A percentile compares a stretch with the other conserved stretches of the same genome.
Conservation (phyloP, 441 rosid genomes). For the Bocquillonia castaneifolia region DNA sequence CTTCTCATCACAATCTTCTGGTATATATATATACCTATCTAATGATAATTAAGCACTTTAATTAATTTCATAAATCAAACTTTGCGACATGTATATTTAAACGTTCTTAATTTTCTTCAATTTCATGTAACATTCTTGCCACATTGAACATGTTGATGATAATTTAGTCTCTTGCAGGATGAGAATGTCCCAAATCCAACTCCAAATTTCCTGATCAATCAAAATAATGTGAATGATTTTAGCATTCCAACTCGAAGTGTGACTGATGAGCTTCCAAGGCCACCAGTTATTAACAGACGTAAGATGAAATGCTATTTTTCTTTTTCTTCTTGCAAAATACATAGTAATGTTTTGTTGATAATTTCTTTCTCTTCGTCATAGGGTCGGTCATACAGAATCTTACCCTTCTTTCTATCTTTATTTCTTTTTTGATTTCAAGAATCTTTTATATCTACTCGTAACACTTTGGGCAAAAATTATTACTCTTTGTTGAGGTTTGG, state of each 20-base stretch:
- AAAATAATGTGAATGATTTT: constrained; percentile 44
- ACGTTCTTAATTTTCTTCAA: not conserved
- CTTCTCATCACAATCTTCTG: constrained; percentile 58
- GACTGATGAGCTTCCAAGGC: constrained; percentile 53
- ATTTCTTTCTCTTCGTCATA: not conserved
- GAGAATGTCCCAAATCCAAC: constrained; percentile 54
- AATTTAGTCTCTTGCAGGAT: constrained; percentile 38
- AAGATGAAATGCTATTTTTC: constrained; percentile 25
- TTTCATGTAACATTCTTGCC: not conserved
- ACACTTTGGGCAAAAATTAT: not conserved
- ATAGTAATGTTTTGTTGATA: not conserved
- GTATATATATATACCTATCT: constrained; percentile 28
- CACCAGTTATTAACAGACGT: constrained; percentile 74
- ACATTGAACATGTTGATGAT: not conserved
- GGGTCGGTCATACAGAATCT: too few species aligned
- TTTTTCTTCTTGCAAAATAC: not conserved
- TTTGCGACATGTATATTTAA: not conserved
- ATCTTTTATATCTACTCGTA: too few species aligned
- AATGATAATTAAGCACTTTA: not conserved
- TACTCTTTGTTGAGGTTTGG: not conserved
- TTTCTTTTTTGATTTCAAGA: not conserved
- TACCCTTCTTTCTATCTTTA: not conserved
- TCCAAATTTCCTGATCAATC: constrained; percentile 60
- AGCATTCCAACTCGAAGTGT: constrained; percentile 41
- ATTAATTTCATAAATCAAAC: too few species aligned